Base-by-base conservation (phyloP, 2,329 filamentous ascomycete species). In the Paraphoma sp. region DNA sequence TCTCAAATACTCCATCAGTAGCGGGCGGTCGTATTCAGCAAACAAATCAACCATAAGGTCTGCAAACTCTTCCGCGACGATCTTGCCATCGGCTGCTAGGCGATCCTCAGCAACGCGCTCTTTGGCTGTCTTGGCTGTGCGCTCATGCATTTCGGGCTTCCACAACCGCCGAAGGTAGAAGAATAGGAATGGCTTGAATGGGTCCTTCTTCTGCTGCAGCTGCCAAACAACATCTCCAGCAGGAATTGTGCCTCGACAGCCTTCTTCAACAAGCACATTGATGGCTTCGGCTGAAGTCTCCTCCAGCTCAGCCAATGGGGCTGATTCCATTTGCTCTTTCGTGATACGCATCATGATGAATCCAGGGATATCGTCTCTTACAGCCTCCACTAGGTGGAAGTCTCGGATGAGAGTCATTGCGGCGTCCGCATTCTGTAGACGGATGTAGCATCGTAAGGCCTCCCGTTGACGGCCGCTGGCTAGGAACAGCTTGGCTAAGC, bases 111-210 rank as follows among this genome's bases (percentile, higher is more conserved):
- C 67, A 17, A 73, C 64, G 69, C 80, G 65, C 76, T 79, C 56
- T 69, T 77, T 63, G 67, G 76, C 63, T 67, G 71, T 71, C 45
- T 58, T 72, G 7, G 60, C 73, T 38, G 69, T 75, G 38, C 68
- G 69, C 52, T 76, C 70, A 60, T 89, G 84, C 9, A 85, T 86
- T 56, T 92, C 86, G 1, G 91, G 92, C 56, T 84, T 86, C 93
- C 94, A 99, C 2, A 99, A 81, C 0, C 89, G 88, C 11, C 90
- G 88, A 23, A 99, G 84, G 74, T 99, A 99, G 78, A 98, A 96
- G 79, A 91, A 98, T 0, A 96, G 84, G 71, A 96, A 97, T 0
- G 92, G 81, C 48, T 87, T 82, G 48, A 91, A 80, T 2, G 64
- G 59, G 5, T 68, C 80, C 16, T 61, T 61, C 45, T 60, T 64